Conservation (phyloP, 2,329 filamentous ascomycete species). For the Claviceps arundinis region DNA sequence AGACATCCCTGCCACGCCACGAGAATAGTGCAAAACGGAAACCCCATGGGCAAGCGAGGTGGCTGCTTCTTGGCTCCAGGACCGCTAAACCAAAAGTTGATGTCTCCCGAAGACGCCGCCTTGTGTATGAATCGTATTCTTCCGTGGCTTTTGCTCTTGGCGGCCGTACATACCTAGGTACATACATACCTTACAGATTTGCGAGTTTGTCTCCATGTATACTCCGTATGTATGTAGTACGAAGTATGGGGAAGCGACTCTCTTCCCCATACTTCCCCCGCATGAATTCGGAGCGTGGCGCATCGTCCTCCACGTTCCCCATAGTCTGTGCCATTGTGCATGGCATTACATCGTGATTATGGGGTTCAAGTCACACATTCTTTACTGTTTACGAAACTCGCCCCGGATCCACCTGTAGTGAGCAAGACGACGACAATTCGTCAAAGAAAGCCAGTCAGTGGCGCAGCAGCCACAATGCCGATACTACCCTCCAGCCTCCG, state of each 20-base stretch:
- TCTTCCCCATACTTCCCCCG: too few relatives aligned
- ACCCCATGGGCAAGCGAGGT: conserved; percentile 6
- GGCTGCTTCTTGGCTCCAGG: not conserved
- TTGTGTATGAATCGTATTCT: conserved; percentile 1
- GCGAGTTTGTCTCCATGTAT: too few relatives aligned
- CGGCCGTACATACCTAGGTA: not conserved
- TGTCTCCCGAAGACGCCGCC: not conserved
- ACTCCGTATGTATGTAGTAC: too few relatives aligned
- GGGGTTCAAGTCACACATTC: too few relatives aligned
- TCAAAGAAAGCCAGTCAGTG: not conserved
- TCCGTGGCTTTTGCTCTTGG: not conserved
- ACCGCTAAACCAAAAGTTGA: not conserved
- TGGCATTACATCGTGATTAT: too few relatives aligned
- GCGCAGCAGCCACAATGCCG: conserved; percentile 4
- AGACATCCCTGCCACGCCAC: conserved; percentile 4
- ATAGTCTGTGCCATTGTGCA: too few relatives aligned
- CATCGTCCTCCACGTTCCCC: too few relatives aligned
- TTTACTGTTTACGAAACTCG: too few relatives aligned
- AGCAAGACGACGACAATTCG: not conserved
- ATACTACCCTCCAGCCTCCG: conserved; percentile 2
- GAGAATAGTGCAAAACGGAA: not conserved
- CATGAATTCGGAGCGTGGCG: too few relatives aligned
- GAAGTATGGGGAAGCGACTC: too few relatives aligned
- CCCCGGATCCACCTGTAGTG: too few relatives aligned
- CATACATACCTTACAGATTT: not conserved